Evolutionary conservation across 108 stramenopile species (phyloP).

Genomic region (Schizochytrium sp.): DNA sequence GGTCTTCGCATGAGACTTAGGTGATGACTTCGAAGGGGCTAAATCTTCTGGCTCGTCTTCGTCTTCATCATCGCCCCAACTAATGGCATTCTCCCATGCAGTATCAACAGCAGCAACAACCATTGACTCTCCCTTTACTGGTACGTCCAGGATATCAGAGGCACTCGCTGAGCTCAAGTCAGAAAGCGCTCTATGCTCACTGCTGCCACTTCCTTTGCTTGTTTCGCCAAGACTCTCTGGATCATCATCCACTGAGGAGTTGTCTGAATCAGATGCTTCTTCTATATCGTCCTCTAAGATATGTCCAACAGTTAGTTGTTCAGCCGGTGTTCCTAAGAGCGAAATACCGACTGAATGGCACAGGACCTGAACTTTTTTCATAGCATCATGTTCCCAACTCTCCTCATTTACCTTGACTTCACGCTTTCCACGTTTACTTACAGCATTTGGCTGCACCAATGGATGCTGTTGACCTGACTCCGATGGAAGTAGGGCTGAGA

Average conservation of each 20-base stretch:
- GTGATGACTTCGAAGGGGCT: neutral
- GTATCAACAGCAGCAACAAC: constrained; percentile 9
- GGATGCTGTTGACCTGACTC: constrained; percentile 13
- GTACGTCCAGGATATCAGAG: neutral
- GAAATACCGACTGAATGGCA: constrained; percentile 5
- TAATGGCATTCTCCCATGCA: constrained; percentile 36
- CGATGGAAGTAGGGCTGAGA: constrained; percentile 39
- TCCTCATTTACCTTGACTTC: constrained; percentile 51
- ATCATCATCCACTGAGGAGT: neutral
- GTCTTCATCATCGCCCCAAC: constrained; percentile 45
- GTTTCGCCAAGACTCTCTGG: neutral
- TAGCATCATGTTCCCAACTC: neutral
- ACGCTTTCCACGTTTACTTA: neutral
- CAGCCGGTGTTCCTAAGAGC: constrained; percentile 1
- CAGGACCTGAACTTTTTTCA: constrained; percentile 11
- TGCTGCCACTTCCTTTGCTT: neutral
- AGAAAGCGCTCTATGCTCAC: neutral
- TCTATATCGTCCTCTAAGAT: neutral
- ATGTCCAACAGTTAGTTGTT: constrained; percentile 7
- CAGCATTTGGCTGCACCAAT: neutral
- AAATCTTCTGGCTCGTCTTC: neutral
- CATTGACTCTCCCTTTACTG: neutral
- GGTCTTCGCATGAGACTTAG: neutral
- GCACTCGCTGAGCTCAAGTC: neutral
- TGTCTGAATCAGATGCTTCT: constrained; percentile 9